phyloP scores from a whole-genome alignment of 257 asterid species.

The Prunella vulgaris region DNA sequence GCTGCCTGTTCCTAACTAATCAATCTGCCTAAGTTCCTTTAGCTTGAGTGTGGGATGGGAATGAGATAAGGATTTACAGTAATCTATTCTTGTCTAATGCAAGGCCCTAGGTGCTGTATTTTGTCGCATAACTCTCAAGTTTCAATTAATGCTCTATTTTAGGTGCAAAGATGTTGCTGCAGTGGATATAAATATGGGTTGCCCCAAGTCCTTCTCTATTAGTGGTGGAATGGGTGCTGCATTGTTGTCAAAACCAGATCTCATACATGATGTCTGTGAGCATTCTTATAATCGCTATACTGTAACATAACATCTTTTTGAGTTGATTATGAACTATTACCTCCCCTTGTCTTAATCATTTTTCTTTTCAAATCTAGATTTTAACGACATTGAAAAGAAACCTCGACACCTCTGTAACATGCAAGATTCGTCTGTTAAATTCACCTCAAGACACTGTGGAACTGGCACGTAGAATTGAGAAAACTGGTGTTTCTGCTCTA shows the following conservation, averaged over 20 bases:
- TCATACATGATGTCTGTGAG: conserved; percentile 77
- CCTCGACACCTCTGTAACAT: conserved; percentile 68
- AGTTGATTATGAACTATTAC: neutral
- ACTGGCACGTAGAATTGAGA: conserved; percentile 85
- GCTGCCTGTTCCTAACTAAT: neutral
- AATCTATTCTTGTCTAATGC: conserved; percentile 1
- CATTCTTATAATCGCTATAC: conserved; percentile 9
- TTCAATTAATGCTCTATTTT: conserved; percentile 19
- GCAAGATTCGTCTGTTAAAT: conserved; percentile 82
- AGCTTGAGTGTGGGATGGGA: conserved; percentile 6
- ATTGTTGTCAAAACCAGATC: conserved; percentile 79
- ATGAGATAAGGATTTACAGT: neutral
- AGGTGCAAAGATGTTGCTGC: conserved; percentile 94
- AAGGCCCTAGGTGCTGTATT: conserved; percentile 11
- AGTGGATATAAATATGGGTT: conserved; percentile 92
- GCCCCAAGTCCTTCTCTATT: conserved; percentile 84
- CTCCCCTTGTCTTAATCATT: neutral
- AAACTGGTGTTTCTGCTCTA: conserved; percentile 85
- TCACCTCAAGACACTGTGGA: conserved; percentile 79
- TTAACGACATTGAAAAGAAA: conserved; percentile 79
- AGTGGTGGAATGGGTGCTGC: conserved; percentile 99
- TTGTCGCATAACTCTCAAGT: neutral
- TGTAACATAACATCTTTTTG: neutral
- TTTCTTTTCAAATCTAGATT: conserved; percentile 47
- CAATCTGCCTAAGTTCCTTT: neutral